phyloP scores from a whole-genome alignment of 768 basidiomycete genomes.

The Pleurotus platypus region DNA sequence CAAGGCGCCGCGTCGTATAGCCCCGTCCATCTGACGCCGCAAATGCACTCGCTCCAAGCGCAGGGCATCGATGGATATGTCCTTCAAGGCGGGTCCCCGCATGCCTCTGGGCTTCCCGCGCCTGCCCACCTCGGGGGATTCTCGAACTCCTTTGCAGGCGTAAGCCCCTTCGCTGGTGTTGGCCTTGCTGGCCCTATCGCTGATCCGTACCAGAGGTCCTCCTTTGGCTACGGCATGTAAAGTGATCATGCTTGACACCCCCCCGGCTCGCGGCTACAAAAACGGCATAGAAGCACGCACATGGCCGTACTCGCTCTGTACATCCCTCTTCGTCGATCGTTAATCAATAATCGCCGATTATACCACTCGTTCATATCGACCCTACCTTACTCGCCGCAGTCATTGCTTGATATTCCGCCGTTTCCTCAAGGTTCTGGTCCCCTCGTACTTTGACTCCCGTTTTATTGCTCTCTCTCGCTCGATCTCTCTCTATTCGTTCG shows the following conservation, averaged over 20 bases:
- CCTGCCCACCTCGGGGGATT: conserved; percentile 53
- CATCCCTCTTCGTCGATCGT: conserved; percentile 23
- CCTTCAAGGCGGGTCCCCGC: conserved; percentile 66
- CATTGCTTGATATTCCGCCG: conserved; percentile 29
- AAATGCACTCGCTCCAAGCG: conserved; percentile 59
- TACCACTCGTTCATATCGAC: conserved; percentile 11
- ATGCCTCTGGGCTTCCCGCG: conserved; percentile 59
- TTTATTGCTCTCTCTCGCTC: conserved; percentile 24
- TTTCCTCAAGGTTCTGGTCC: conserved; percentile 16
- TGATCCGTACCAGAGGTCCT: conserved; percentile 74
- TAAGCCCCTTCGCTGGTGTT: conserved; percentile 50
- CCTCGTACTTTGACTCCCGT: conserved; percentile 31
- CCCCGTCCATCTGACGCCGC: conserved; percentile 52
- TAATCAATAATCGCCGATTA: not conserved
- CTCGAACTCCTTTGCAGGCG: conserved; percentile 47
- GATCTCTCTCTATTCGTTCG: conserved; percentile 33
- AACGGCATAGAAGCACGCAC: conserved; percentile 17
- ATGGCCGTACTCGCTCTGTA: conserved; percentile 17
- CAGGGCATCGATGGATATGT: conserved; percentile 82
- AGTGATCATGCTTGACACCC: conserved; percentile 6
- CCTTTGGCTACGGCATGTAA: conserved; percentile 82
- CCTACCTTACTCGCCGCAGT: conserved; percentile 23
- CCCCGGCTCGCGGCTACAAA: conserved; percentile 6
- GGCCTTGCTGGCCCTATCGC: conserved; percentile 52
- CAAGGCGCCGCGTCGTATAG: conserved; percentile 39